Evolutionary conservation across 305 asterid genomes (phyloP).

Genomic region (Solanum hybrid): DNA sequence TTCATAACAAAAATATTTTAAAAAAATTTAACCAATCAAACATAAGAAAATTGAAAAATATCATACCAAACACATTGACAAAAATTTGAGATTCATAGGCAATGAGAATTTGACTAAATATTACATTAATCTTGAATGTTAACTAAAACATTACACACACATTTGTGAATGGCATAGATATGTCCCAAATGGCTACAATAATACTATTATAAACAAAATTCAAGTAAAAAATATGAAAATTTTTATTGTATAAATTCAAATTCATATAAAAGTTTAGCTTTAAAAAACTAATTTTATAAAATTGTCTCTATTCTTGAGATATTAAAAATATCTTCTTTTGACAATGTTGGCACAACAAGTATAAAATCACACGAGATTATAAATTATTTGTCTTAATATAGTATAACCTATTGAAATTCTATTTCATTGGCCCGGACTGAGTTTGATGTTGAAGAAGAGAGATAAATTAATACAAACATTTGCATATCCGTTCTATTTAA

Average conservation of each 20-base stretch:
- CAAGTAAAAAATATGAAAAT: background rate
- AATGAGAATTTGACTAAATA: background rate
- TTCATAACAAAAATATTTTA: background rate
- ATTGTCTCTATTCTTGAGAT: background rate
- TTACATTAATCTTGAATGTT: background rate
- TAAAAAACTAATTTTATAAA: background rate
- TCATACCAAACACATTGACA: background rate
- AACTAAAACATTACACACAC: background rate
- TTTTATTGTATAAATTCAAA: background rate
- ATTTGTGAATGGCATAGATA: background rate
- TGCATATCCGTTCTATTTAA: too few species aligned
- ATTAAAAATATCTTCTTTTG: background rate
- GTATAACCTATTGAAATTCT: background rate
- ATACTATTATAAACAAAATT: background rate
- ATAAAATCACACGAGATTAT: background rate
- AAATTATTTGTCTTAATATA: background rate
- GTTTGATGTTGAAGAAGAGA: background rate
- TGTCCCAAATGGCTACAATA: background rate
- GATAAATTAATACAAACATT: background rate
- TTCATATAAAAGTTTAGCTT: background rate
- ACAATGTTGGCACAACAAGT: background rate
- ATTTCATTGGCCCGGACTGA: background rate
- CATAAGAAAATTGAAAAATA: too few species aligned
- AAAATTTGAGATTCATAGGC: background rate
- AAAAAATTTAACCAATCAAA: too few species aligned